Base-by-base conservation (phyloP, 139 green algal species). In the Edaphochlamys debaryana region DNA sequence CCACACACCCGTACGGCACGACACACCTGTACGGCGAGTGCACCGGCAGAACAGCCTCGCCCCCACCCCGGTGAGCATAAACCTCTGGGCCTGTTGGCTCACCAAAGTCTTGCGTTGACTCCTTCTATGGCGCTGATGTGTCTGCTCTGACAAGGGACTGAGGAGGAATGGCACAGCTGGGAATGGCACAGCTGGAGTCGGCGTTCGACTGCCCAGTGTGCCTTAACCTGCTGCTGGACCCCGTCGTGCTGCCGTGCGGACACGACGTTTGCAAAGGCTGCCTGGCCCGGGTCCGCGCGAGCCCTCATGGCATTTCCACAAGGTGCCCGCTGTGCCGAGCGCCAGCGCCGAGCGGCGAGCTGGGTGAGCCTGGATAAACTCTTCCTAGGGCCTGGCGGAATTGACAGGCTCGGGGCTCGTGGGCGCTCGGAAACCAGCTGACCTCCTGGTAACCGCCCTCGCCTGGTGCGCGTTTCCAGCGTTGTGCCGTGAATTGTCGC, bases 141-240 rank as follows among this genome's bases (percentile, higher is more conserved):
- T 54, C 15, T 54, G 48, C 11, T 54, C 48, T n/a, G n/a, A n/a
- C n/a, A n/a, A n/a, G n/a, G n/a, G n/a, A n/a, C n/a, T n/a, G n/a
- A n/a, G n/a, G n/a, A n/a, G 48, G 11, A 54, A 15, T 15, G 48
- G 11, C 48, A 23, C 48, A 54, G 15, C 48, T 54, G 11, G 11
- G 48, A 15, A 9, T 54, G 11, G 45, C 45, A 54, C 11, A 9
- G 45, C 45, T 80, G 56, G 56, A 69, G 8, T 27, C 73, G 1
- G 20, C 42, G 4, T 81, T 60, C 40, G 75, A 81, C 1, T 81
- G 75, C 42, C 17, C 60, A 5, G 63, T 81, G 23, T 81, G 75
- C 34, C 27, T 34, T 0, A 71, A 63, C 40, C 15, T 81, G 3
- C 36, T 81, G 27, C 60, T 81, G n/a, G 75, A 81, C 56, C 75